Conservation (phyloP, 805 yeast genomes). For the Metschnikowia chrysomelidarum region DNA sequence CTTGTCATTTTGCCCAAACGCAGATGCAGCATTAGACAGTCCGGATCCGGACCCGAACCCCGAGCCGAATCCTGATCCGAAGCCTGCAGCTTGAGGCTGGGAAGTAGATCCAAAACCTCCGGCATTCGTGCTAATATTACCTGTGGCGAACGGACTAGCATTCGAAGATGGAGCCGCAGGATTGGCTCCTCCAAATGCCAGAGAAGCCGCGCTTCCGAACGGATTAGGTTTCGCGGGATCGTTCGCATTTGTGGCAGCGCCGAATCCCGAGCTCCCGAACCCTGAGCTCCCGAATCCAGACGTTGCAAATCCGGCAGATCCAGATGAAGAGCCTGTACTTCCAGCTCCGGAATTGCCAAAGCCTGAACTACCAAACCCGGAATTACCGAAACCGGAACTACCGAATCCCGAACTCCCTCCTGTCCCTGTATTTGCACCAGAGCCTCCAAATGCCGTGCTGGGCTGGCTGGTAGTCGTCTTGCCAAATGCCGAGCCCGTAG, state of each 20-base stretch:
- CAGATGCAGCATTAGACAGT: too few relatives aligned
- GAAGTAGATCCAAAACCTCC: too few relatives aligned
- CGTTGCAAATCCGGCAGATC: slow-evolving; percentile 6
- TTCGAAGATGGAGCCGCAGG: neutral
- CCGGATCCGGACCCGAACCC: too few relatives aligned
- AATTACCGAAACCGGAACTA: slow-evolving; percentile 8
- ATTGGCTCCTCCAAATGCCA: slow-evolving; percentile 1
- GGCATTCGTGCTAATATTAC: too few relatives aligned
- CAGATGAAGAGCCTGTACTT: neutral
- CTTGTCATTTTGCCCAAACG: too few relatives aligned
- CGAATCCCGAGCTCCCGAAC: slow-evolving; percentile 11
- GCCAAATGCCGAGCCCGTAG: neutral
- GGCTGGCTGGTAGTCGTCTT: neutral
- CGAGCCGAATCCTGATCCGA: too few relatives aligned
- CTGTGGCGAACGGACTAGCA: too few relatives aligned
- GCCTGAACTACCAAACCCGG: slow-evolving; percentile 5
- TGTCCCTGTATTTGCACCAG: neutral
- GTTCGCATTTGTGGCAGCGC: neutral
- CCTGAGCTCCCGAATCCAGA: slow-evolving; percentile 12
- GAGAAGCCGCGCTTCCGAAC: neutral
- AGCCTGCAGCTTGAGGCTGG: too few relatives aligned
- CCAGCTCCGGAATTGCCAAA: slow-evolving; percentile 6
- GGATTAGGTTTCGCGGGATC: neutral
- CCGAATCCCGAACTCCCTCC: slow-evolving; percentile 3
- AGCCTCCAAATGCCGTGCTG: slow-evolving; percentile 5